Evolutionary conservation across 441 rosid genomes (phyloP).

Genomic region (Brassica balearica): DNA sequence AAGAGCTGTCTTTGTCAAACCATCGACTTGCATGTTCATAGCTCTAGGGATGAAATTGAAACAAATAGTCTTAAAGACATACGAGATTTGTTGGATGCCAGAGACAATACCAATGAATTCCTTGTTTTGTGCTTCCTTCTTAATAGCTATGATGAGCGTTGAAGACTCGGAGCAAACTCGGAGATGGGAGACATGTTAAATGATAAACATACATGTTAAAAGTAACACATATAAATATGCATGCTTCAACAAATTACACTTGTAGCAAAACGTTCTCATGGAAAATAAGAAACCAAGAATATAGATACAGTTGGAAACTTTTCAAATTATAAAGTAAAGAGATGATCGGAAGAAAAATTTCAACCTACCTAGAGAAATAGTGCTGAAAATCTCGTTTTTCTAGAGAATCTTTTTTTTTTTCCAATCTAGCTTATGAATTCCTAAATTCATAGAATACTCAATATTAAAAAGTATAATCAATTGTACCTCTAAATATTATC

Average conservation of each 20-base stretch:
- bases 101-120: no score
- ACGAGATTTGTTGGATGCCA: no score
- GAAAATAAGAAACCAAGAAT: conserved; percentile 19
- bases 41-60: no score
- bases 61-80: no score
- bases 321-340: conserved; percentile 19
- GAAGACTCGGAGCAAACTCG: no score
- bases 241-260: not conserved
- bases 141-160: no score
- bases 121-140: no score
- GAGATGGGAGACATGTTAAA: no score
- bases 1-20: no score
- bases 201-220: no score
- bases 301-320: conserved; percentile 17
- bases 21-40: no score
- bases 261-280: conserved; percentile 15
- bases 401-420: conserved; percentile 60
- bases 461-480: conserved; percentile 28
- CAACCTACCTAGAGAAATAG: conserved; percentile 74
- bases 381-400: conserved; percentile 85
- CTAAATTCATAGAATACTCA: conserved; percentile 48
- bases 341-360: conserved; percentile 2
- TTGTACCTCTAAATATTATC: conserved; percentile 19
- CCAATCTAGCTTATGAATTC: conserved; percentile 83
- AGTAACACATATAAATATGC: no score